A percentile compares a stretch with the other conserved stretches of the same genome.
Evolutionary conservation across 139 green algal species (phyloP).

Genomic region (Tetradesmus lagerheimii): DNA sequence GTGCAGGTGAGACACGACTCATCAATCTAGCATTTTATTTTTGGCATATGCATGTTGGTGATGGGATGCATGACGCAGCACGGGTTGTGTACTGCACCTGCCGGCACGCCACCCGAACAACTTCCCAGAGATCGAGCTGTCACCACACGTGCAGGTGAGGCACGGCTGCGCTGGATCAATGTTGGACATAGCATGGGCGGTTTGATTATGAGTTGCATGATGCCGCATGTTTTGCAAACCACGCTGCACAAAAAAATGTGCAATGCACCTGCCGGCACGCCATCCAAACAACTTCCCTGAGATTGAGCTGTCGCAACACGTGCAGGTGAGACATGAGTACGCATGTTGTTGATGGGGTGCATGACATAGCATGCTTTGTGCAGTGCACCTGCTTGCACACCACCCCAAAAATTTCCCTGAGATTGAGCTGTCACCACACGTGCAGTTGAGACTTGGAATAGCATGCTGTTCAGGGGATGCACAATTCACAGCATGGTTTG

Average conservation of each 20-base stretch:
- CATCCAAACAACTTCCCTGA: constrained; percentile 91
- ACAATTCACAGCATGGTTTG: no score
- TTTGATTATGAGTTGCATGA: not conserved
- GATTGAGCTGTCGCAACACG: constrained; percentile 90
- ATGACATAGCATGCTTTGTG: no score
- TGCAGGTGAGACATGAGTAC: constrained; percentile 77
- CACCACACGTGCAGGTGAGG: constrained; percentile 81
- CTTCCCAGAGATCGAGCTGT: constrained; percentile 79
- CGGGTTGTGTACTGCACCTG: no score
- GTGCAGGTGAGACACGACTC: constrained; percentile 76
- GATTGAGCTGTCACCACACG: constrained; percentile 87
- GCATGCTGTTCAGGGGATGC: no score
- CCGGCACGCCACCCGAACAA: constrained; percentile 83
- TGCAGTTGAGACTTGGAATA: no score
- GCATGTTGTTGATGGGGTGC: no score
- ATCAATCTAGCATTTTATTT: no score
- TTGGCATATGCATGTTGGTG: not conserved
- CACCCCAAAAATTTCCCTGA: constrained; percentile 91
- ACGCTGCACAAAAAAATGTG: no score
- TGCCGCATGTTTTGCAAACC: no score
- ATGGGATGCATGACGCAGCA: not conserved
- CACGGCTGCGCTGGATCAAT: no score
- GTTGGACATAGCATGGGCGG: no score
- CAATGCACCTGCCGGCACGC: constrained; percentile 81
- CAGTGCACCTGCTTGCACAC: constrained; percentile 86